Evolutionary conservation across 2,329 filamentous ascomycete species (phyloP), one percentile per base, ranked within the genome.

Genomic region (Fusarium protoensiforme): DNA sequence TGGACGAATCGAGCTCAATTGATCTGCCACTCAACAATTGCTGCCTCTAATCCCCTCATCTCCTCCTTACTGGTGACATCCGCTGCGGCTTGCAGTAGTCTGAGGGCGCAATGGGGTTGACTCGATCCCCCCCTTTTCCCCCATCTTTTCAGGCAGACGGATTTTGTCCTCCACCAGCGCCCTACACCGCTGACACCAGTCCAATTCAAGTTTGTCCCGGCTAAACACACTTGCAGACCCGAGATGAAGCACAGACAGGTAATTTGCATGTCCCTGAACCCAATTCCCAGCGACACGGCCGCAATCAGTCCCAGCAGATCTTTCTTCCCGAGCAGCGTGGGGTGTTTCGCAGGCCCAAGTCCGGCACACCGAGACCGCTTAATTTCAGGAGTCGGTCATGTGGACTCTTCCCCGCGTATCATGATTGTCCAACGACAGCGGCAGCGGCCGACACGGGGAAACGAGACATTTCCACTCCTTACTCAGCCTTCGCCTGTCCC

Each of bases 111-210:
- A 56, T n/a, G 53, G 59, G 36, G 53, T 59, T 39, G 33, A 27
- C 61, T 57, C 67, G 36, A 46, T 39, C 27, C 67, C 67, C 69
- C 61, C 65, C 41, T 33, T 53, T 65, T 22, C 64, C 69, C 71
- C 65, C 61, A 75, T 72, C 59, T 68, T 59, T 66, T 59, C 70
- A 77, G 75, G 75, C 75, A 78, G 75, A 77, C 63, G 51, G 61
- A 74, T 78, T 75, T 60, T 72, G 48, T 61, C 39, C 61, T 61
- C 54, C 62, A 59, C 58, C 24, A 61, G 56, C 27, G 33, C 59
- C 46, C 27, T 67, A 64, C 72, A 75, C 72, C 71, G 70, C 70
- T 59, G 39, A 31, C 56, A 63, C 53, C 63, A 58, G 41, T 63
- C 66, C 63, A 63, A 51, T 64, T 71, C 56, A 61, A 67, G 51